Conservation (phyloP, 192 early-diverging fungal genomes). For the Umbelopsis vinacea region DNA sequence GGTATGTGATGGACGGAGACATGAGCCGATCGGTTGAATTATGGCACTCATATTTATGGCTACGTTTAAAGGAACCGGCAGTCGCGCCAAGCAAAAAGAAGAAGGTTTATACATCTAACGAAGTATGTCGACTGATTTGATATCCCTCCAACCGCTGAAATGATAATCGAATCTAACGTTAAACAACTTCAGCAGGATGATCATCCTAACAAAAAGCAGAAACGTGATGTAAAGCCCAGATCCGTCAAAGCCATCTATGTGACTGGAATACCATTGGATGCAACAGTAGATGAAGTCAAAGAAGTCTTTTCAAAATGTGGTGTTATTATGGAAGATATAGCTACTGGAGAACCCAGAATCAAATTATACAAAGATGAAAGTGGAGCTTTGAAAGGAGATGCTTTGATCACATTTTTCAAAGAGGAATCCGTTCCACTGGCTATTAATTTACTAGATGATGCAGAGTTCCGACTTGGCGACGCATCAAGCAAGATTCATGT, state of each 20-base stretch:
- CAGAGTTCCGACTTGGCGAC: constrained; percentile 73
- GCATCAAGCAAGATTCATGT: constrained; percentile 69
- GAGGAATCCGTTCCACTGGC: constrained; percentile 88
- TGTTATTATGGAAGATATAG: constrained; percentile 77
- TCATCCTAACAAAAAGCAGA: constrained; percentile 51
- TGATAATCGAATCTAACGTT: background rate
- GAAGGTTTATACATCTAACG: constrained; percentile 57
- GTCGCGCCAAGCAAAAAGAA: constrained; percentile 42
- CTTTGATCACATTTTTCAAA: constrained; percentile 89
- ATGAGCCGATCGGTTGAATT: background rate
- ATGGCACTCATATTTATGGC: background rate
- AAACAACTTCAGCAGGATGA: constrained; percentile 1
- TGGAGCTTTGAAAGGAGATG: constrained; percentile 86
- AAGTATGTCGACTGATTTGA: constrained; percentile 26
- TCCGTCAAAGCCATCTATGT: constrained; percentile 87
- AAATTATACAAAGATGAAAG: constrained; percentile 85
- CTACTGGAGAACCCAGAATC: constrained; percentile 73
- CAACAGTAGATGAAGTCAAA: constrained; percentile 78
- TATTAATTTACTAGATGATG: constrained; percentile 85
- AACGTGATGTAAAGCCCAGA: constrained; percentile 52
- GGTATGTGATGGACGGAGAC: constrained; percentile 31
- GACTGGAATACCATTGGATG: constrained; percentile 79
- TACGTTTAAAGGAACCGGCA: constrained; percentile 32
- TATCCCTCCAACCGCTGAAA: no score
- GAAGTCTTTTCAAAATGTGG: constrained; percentile 78